Evolutionary conservation across 352 stramenopile genomes (phyloP).

Genomic region (Phytophthora rubi): DNA sequence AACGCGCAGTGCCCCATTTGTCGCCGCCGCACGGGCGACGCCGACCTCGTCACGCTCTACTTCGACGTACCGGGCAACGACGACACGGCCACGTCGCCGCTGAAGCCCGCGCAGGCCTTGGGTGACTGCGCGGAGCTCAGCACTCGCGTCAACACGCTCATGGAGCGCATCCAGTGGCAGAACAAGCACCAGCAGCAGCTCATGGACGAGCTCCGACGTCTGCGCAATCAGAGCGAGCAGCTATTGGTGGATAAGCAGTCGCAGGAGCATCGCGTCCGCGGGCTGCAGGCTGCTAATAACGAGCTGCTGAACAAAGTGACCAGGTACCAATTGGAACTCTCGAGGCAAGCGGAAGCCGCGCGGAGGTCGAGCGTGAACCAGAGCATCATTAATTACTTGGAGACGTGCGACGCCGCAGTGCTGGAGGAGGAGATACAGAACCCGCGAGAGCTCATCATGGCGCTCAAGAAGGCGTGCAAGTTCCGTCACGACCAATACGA

Average conservation of each 20-base stretch:
- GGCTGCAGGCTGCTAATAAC: slow-evolving; percentile 54
- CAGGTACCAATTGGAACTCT: slow-evolving; percentile 81
- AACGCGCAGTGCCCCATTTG: slow-evolving; percentile 81
- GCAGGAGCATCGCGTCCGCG: slow-evolving; percentile 54
- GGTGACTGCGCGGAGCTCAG: slow-evolving; percentile 54
- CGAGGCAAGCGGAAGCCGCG: slow-evolving; percentile 58
- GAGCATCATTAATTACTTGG: slow-evolving; percentile 76
- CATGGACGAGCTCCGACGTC: slow-evolving; percentile 58
- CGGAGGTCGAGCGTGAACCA: slow-evolving; percentile 66
- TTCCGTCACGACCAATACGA: slow-evolving; percentile 87
- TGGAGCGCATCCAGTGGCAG: slow-evolving; percentile 80
- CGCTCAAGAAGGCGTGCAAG: slow-evolving; percentile 83
- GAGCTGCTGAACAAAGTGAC: slow-evolving; percentile 74
- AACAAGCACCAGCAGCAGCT: slow-evolving; percentile 78
- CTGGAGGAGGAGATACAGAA: slow-evolving; percentile 84
- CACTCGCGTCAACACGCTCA: slow-evolving; percentile 58
- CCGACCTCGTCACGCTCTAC: slow-evolving; percentile 69
- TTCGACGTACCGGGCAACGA: slow-evolving; percentile 53
- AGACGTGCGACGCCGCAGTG: slow-evolving; percentile 69
- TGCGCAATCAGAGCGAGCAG: slow-evolving; percentile 70
- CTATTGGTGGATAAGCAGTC: slow-evolving; percentile 69
- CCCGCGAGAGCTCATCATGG: slow-evolving; percentile 73
- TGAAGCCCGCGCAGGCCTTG: slow-evolving; percentile 3
- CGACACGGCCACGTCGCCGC: background rate
- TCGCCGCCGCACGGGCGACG: slow-evolving; percentile 46